These are phyloP conservation scores for Stephania yunnanensis DNA, from an alignment of 164 flowering plant species.

Conservation along the genomic window DNA sequence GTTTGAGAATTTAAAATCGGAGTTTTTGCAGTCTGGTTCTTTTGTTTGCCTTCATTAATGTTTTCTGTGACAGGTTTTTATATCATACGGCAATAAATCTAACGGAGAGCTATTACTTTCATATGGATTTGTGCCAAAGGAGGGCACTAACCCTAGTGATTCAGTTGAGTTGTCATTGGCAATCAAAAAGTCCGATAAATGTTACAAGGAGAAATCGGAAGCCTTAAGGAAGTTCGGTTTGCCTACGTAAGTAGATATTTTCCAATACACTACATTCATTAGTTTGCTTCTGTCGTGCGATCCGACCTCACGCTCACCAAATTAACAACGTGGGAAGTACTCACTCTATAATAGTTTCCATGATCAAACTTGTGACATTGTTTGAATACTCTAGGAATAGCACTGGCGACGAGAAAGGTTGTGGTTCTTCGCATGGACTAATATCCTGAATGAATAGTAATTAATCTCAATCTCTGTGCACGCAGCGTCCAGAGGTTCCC, in stretches of 20 bases:
- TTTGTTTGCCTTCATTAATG: background rate
- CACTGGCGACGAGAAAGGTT: background rate
- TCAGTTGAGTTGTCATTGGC: conserved; percentile 75
- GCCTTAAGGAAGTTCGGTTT: conserved; percentile 66
- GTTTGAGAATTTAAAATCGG: background rate
- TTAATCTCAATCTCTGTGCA: conserved; percentile 18
- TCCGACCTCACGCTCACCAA: background rate
- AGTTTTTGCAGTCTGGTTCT: background rate
- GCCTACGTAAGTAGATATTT: conserved; percentile 50
- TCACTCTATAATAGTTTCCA: background rate
- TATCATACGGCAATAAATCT: conserved; percentile 95
- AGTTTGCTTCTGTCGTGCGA: background rate
- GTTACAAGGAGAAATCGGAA: conserved; percentile 70
- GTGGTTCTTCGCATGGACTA: background rate
- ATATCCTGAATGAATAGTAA: background rate
- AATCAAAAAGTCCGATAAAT: conserved; percentile 64
- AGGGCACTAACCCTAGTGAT: conserved; percentile 85
- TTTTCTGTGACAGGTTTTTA: conserved; percentile 59
- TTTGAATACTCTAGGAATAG: no score
- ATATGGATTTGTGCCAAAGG: conserved; percentile 92
- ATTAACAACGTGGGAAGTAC: background rate
- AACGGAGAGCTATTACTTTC: conserved; percentile 93
- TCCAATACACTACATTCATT: background rate
- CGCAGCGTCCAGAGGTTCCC: conserved; percentile 63
- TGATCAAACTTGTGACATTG: background rate